phyloP scores from a whole-genome alignment of 345 rosid genomes.

The Pseudoturritis turrita region DNA sequence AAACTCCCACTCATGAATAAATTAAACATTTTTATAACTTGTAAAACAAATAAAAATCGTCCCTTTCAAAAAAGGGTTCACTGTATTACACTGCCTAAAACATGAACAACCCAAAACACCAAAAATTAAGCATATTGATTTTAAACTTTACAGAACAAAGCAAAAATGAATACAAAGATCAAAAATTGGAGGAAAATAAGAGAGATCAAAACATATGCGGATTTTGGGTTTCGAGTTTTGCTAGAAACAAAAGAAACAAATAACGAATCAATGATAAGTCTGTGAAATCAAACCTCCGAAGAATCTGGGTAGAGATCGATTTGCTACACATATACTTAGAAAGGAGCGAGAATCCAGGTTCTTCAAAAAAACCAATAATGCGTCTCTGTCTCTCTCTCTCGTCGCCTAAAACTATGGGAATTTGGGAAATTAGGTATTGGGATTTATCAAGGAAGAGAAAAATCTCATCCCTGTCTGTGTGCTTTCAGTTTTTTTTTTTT shows the following conservation, averaged over 20 bases:
- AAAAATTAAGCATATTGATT: not conserved
- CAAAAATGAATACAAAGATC: constrained; percentile 3
- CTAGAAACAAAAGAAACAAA: not conserved
- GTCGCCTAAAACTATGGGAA: not conserved
- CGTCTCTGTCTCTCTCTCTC: constrained; percentile 3
- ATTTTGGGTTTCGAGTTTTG: not conserved
- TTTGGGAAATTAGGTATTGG: constrained; percentile 12
- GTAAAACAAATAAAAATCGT: not conserved
- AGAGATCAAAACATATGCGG: not conserved
- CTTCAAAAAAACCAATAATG: constrained; percentile 7
- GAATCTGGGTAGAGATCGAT: constrained; percentile 28
- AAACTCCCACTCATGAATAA: constrained; percentile 27
- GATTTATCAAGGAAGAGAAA: constrained; percentile 25
- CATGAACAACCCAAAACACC: constrained; percentile 2
- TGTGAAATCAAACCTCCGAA: constrained; percentile 14
- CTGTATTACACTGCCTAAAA: constrained; percentile 1
- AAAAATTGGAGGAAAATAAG: not conserved
- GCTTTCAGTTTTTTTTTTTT: not conserved
- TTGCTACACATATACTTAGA: not conserved
- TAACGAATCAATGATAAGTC: not conserved
- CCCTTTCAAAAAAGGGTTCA: constrained; percentile 5
- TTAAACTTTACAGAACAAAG: not conserved
- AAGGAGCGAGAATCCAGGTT: constrained; percentile 8
- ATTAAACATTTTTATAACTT: not conserved
- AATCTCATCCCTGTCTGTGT: not conserved